phyloP scores from a whole-genome alignment of 1,139 yeast species.

The Blastobotrys proliferans region DNA sequence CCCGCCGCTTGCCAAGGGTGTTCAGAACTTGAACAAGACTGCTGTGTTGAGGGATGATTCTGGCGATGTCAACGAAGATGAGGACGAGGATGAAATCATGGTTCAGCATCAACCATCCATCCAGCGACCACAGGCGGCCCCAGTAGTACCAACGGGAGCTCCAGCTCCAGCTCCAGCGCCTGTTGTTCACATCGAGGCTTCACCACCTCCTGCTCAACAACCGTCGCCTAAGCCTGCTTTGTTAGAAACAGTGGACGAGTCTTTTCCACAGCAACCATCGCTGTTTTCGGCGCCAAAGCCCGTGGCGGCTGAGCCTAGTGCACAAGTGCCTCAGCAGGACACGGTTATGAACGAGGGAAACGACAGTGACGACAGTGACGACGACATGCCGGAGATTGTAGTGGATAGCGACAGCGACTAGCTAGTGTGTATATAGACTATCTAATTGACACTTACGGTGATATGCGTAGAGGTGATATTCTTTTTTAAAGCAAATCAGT shows the following conservation, averaged over 20 bases:
- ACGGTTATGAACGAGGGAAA: constrained; percentile 23
- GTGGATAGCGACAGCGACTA: constrained; percentile 35
- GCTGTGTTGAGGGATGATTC: not conserved
- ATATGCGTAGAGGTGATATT: too few relatives aligned
- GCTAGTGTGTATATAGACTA: too few relatives aligned
- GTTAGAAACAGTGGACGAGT: not conserved
- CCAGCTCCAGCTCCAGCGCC: not conserved
- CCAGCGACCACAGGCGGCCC: not conserved
- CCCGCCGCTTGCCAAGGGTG: constrained; percentile 45
- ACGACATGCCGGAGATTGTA: constrained; percentile 56
- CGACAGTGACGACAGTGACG: constrained; percentile 41
- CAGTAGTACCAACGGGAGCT: not conserved
- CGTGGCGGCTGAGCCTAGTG: too few relatives aligned
- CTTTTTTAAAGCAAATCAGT: too few relatives aligned
- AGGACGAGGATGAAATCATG: not conserved
- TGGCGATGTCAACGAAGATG: not conserved
- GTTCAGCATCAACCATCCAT: too few relatives aligned
- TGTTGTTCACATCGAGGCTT: too few relatives aligned
- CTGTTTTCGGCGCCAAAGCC: too few relatives aligned
- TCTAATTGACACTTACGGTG: too few relatives aligned
- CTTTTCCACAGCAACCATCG: not conserved
- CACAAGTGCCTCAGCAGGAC: constrained; percentile 1
- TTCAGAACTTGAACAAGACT: not conserved
- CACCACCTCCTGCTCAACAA: too few relatives aligned
- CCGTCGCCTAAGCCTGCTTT: too few relatives aligned